phyloP scores from a whole-genome alignment of 306 rosid species.

The Acacia crassicarpa region DNA sequence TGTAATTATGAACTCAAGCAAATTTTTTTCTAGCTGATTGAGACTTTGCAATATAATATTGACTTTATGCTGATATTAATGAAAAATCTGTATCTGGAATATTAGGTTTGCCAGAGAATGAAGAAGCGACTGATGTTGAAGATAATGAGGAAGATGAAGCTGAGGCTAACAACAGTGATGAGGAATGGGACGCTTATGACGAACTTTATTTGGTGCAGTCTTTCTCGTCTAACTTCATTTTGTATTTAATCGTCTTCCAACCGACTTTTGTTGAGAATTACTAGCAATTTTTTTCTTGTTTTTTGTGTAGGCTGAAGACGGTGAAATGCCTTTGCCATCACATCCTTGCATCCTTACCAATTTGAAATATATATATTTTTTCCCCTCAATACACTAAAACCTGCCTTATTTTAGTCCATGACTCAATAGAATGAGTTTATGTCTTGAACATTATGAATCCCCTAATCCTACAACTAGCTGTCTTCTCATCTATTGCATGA shows the following conservation, averaged over 20 bases:
- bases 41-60: background rate
- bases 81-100: constrained; percentile 21
- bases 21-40: background rate
- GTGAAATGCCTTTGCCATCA: constrained; percentile 57
- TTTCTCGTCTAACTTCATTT: constrained; percentile 16
- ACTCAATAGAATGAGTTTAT: background rate
- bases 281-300: constrained; percentile 25
- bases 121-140: constrained; percentile 50
- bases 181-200: constrained; percentile 56
- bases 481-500: background rate
- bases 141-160: constrained; percentile 61
- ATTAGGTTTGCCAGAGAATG: constrained; percentile 44
- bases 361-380: background rate
- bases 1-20: background rate
- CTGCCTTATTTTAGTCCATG: background rate
- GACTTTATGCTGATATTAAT: constrained; percentile 20
- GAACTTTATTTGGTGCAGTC: constrained; percentile 56
- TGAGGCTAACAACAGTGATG: constrained; percentile 59
- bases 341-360: constrained; percentile 63
- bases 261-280: constrained; percentile 3
- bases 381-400: background rate
- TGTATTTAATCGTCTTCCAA: background rate
- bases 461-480: background rate
- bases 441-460: background rate
- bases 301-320: constrained; percentile 62